Evolutionary conservation across 176 grass and related monocot genomes (phyloP), one percentile per base, ranked within the genome.

Genomic region (Alopecurus myosuroides): DNA sequence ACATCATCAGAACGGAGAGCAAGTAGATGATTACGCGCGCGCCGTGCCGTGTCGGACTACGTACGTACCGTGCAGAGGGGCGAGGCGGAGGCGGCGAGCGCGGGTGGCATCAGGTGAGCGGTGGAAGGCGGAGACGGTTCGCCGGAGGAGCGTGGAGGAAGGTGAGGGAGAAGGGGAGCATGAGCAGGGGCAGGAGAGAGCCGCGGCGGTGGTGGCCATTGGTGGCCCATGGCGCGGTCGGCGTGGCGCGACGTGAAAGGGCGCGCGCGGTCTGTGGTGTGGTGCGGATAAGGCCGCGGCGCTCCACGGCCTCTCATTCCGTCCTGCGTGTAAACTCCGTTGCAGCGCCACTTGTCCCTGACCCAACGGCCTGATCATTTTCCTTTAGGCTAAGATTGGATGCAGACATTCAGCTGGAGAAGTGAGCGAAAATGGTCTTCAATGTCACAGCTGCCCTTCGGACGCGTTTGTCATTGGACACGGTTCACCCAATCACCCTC

Each of bases 181-280:
- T 77, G 85, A 76, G 81, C 85, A 76, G 44, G 85, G 76, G 81
- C 76, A 81, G 58, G 70, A 74, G 81, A 84, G 88, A 44, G 84
- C 75, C 28, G 86, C 68, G 80, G 74, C 28, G 61, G 86, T 64
- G 81, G 84, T 85, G 70, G 92, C 92, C 92, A 94, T 94, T 81
- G 77, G 89, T 89, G 84, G 81, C 85, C 84, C 89, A 90, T 84
- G 57, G 46, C 46, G 57, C 56, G 80, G 66, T 1, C 48, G 80
- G 80, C 74, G 84, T 83, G 88, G 88, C 84, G 80, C 74, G 67
- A 53, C 66, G 80, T 90, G 67, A 90, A 84, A 53, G 86, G 77
- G 69, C 76, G 44, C 22, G 40, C 74, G 30, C 51, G 2, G 19
- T 28, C 14, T 20, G 70, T 49, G 70, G 70, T 30, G 70, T 15